A percentile compares a stretch with the other conserved stretches of the same genome.
Conservation (phyloP, 75 land plant genomes). For the Sequoiadendron giganteum region DNA sequence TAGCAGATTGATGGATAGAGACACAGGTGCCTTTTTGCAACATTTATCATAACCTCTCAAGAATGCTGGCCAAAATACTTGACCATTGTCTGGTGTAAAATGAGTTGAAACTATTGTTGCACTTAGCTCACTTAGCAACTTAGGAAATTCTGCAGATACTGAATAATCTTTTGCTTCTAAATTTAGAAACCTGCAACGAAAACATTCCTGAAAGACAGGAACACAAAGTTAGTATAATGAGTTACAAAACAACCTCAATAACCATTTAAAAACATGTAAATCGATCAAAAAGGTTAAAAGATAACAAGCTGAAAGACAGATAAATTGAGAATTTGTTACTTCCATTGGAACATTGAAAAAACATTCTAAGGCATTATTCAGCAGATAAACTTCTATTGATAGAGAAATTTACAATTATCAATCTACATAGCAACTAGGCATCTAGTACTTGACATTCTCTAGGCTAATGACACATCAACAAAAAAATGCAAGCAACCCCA, state of each 20-base stretch:
- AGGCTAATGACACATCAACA: neutral
- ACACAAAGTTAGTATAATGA: neutral
- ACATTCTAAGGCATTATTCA: neutral
- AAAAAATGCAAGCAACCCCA: neutral
- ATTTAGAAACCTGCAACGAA: constrained; percentile 15
- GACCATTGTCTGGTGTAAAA: constrained; percentile 29
- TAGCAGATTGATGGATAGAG: constrained; percentile 30
- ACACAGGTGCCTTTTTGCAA: constrained; percentile 32
- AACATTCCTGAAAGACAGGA: constrained; percentile 33
- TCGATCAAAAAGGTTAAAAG: neutral
- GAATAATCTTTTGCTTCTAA: constrained; percentile 11
- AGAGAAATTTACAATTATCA: neutral
- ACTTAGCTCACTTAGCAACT: constrained; percentile 34
- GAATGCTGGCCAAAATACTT: constrained; percentile 45
- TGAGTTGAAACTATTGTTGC: constrained; percentile 32
- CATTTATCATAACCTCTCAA: constrained; percentile 50
- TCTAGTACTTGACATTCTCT: neutral
- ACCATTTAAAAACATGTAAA: neutral
- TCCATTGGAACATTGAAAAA: neutral
- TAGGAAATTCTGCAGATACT: constrained; percentile 20
- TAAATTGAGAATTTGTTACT: neutral
- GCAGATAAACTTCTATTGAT: neutral
- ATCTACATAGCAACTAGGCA: neutral
- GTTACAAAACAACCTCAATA: neutral
- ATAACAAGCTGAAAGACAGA: neutral